These are phyloP conservation scores for Syzygium syzygioides DNA, from an alignment of 441 rosid species.

Conservation along the genomic window DNA sequence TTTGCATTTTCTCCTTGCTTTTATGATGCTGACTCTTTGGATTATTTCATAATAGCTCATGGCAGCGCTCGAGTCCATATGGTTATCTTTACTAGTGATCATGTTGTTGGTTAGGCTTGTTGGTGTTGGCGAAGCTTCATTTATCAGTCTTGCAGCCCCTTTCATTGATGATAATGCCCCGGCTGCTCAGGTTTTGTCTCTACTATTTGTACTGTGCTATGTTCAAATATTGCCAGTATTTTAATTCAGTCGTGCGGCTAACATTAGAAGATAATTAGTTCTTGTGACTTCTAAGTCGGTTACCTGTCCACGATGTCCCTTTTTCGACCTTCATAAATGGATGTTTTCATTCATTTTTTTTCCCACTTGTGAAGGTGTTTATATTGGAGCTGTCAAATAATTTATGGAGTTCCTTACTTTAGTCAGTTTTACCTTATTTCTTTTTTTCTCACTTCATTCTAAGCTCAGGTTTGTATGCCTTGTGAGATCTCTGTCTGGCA, in stretches of 20 bases:
- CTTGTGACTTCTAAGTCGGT: background rate
- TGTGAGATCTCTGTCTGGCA: background rate
- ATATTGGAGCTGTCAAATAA: background rate
- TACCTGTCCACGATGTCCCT: background rate
- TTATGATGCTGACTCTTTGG: background rate
- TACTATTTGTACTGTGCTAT: background rate
- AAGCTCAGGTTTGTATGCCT: background rate
- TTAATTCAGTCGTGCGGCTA: background rate
- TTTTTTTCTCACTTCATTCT: background rate
- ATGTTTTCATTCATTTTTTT: background rate
- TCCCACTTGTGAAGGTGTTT: background rate
- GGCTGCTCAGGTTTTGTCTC: conserved; percentile 47
- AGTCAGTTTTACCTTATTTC: background rate
- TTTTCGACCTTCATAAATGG: background rate
- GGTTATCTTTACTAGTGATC: conserved; percentile 1
- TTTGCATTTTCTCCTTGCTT: background rate
- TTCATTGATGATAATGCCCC: conserved; percentile 98
- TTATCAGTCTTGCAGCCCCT: conserved; percentile 96
- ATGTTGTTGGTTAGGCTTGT: conserved; percentile 60
- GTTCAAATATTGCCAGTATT: background rate
- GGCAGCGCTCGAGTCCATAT: background rate
- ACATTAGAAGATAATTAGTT: background rate
- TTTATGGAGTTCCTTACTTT: background rate
- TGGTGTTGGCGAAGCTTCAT: conserved; percentile 99
- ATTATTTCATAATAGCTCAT: background rate